Evolutionary conservation across 2,329 filamentous ascomycete genomes (phyloP), one percentile per base, ranked within the genome.

Genomic region (Neophaeococcomyces mojaviensis): DNA sequence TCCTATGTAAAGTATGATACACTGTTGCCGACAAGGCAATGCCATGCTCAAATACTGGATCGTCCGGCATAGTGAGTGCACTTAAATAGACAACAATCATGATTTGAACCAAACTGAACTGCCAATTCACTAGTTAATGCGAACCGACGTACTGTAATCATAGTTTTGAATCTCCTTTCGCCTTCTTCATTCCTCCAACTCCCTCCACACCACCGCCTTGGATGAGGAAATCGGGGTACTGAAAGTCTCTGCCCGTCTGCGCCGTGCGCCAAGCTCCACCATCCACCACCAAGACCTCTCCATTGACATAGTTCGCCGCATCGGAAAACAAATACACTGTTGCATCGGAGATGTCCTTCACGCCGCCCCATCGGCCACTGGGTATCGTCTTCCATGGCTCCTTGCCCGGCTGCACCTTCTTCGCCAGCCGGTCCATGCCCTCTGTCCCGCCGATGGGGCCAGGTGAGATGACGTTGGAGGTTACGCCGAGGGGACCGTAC

Each of bases 311-410:
- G 61, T 82, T 88, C 1, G 84, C 90, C 1, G 87, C 81, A 37
- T 94, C 86, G 34, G 84, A 85, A 61, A 96, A 92, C 46, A 97
- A 64, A 58, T 82, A 97, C 0, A 97, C 78, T 0, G 90, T 96
- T 1, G 90, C 86, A 65, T 97, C 89, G 0, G 88, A 85, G 58
- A 97, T 88, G 60, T 97, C 90, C 54, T 84, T 84, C 18, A 94
- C 80, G 0, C 78, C 78, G 4, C 90, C 90, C 64, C 80, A 79
- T 45, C 88, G 76, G 1, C 88, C 88, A 2, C 81, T 68, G 0
- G 90, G 90, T 28, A 94, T 75, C 2, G 55, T 52, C 26, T 73
- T 68, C 33, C 72, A 57, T 1, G 68, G 66, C 0, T 67, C 64
- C 12, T 70, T 65, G 1, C 72, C 70, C 1, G 70, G 70, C 38